phyloP scores from a whole-genome alignment of 129 eudicot species.

The sunflower (Helianthus annuus) region HanXRQr2.0-SUNRISE NC_035434.2:22854677-22855176 shows the following conservation, averaged over 20 bases:
- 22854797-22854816: conserved; percentile 70
- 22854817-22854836: conserved; percentile 59
- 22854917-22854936: conserved; percentile 40
- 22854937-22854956: conserved; percentile 38
- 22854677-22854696: conserved; percentile 37
- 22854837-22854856: conserved; percentile 86
- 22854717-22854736: conserved; percentile 51
- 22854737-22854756: conserved; percentile 59
- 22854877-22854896: conserved; percentile 57
- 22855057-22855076: conserved; percentile 6
- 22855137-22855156: background rate
- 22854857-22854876: conserved; percentile 78
- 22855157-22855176: background rate
- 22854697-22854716: conserved; percentile 64
- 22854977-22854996: conserved; percentile 10
- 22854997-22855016: conserved; percentile 7
- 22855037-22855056: background rate
- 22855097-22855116: background rate
- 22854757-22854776: conserved; percentile 71
- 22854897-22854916: conserved; percentile 68
- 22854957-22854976: conserved; percentile 20
- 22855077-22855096: background rate
- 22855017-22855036: background rate
- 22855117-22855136: conserved; percentile 4
- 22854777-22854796: conserved; percentile 64